phyloP scores from a whole-genome alignment of 1,284 basidiomycete genomes.

The Omphalotus olearius region DNA sequence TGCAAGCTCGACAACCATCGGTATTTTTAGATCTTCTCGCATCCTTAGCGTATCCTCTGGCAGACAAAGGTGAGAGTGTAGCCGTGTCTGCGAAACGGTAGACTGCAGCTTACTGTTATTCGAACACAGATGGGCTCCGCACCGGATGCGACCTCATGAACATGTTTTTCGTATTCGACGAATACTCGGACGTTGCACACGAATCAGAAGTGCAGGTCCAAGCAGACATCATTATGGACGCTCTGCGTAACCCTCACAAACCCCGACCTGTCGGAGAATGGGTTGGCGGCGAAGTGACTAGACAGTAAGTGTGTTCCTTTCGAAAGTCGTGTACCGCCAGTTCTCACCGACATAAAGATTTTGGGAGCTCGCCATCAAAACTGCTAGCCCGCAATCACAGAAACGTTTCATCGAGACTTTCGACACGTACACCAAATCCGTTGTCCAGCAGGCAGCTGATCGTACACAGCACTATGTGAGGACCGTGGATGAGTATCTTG shows the following conservation, averaged over 20 bases:
- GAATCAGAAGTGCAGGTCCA: slow-evolving; percentile 15
- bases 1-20: too few species aligned
- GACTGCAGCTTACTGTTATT: not conserved
- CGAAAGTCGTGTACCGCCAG: slow-evolving; percentile 8
- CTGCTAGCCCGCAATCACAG: slow-evolving; percentile 28
- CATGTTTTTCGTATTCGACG: slow-evolving; percentile 38
- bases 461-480: slow-evolving; percentile 28
- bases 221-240: slow-evolving; percentile 30
- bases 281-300: slow-evolving; percentile 26
- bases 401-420: slow-evolving; percentile 36
- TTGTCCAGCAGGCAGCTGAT: slow-evolving; percentile 39
- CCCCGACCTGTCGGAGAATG: slow-evolving; percentile 27
- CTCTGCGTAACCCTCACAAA: slow-evolving; percentile 26
- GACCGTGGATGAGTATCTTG: slow-evolving; percentile 33
- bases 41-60: slow-evolving; percentile 15
- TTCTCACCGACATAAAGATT: slow-evolving; percentile 30
- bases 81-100: not conserved
- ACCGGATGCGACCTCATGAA: slow-evolving; percentile 37
- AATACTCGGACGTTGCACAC: slow-evolving; percentile 33
- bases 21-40: slow-evolving; percentile 12
- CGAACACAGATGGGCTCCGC: not conserved
- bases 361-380: slow-evolving; percentile 32
- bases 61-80: too few species aligned
- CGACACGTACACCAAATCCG: slow-evolving; percentile 32
- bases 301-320: slow-evolving; percentile 24